Conservation (phyloP, 371 early-diverging fungal genomes). For the Syncephalastrum monosporum region DNA sequence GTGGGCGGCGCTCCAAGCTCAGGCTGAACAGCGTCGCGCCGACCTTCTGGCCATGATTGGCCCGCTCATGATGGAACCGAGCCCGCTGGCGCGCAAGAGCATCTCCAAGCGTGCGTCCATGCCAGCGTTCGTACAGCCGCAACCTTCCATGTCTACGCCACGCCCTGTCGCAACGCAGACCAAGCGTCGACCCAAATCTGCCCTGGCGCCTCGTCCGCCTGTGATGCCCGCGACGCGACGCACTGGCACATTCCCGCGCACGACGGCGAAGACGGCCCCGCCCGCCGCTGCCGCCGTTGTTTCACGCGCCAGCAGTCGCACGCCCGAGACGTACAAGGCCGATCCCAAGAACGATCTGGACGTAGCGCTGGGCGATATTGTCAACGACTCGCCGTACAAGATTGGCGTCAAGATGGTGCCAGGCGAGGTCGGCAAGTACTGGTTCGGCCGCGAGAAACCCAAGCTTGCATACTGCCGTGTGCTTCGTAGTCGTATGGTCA, state of each 20-base stretch:
- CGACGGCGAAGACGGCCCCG: neutral
- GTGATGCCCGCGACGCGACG: neutral
- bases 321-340: conserved; percentile 51
- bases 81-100: conserved; percentile 23
- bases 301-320: conserved; percentile 5
- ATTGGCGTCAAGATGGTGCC: conserved; percentile 50
- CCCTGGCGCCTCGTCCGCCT: conserved; percentile 8
- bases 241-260: neutral
- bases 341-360: conserved; percentile 72
- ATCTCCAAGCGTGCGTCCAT: conserved; percentile 21
- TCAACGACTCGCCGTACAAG: conserved; percentile 58
- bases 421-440: conserved; percentile 68
- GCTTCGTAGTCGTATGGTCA: conserved; percentile 66
- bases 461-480: conserved; percentile 74
- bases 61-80: conserved; percentile 19
- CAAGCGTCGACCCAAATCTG: conserved; percentile 10
- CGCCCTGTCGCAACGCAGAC: conserved; percentile 17
- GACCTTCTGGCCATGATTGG: conserved; percentile 40
- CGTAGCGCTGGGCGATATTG: conserved; percentile 67
- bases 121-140: conserved; percentile 28
- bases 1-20: conserved; percentile 50
- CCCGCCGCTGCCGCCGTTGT: neutral
- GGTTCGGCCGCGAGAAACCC: conserved; percentile 72
- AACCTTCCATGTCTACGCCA: conserved; percentile 30
- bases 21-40: conserved; percentile 47